Evolutionary conservation across 2,329 filamentous ascomycete genomes (phyloP).

Genomic region (Bipolaris oryzae): DNA sequence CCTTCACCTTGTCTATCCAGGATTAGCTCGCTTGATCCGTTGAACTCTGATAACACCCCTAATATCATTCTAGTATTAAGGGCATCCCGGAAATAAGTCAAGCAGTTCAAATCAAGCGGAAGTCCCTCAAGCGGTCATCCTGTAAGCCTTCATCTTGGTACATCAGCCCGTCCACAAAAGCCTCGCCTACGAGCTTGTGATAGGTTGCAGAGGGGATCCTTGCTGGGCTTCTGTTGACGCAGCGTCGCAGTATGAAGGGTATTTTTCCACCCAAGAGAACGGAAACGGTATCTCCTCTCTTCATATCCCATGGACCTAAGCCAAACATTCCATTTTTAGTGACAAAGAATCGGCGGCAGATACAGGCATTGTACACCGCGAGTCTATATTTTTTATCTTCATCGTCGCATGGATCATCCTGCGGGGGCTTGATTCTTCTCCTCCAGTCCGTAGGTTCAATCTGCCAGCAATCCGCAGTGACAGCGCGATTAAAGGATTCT

Average conservation of each 20-base stretch:
- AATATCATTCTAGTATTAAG: neutral
- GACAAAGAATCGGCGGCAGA: slow-evolving; percentile 10
- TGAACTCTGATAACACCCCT: neutral
- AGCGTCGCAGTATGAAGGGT: slow-evolving; percentile 8
- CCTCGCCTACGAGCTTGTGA: slow-evolving; percentile 17
- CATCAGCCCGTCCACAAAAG: slow-evolving; percentile 13
- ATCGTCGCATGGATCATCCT: neutral
- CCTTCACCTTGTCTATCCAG: neutral
- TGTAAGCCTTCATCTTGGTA: slow-evolving; percentile 10
- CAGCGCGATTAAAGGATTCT: slow-evolving; percentile 5
- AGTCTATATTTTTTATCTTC: neutral
- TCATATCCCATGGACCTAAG: slow-evolving; percentile 10
- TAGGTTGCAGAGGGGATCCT: neutral
- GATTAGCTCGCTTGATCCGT: neutral
- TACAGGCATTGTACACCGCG: neutral
- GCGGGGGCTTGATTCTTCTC: neutral
- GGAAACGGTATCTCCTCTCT: slow-evolving; percentile 5
- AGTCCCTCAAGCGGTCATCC: neutral
- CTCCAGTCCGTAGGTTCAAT: slow-evolving; percentile 5
- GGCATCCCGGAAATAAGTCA: neutral
- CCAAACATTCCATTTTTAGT: slow-evolving; percentile 8
- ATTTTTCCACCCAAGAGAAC: slow-evolving; percentile 12
- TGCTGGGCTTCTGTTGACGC: neutral
- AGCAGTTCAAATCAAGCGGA: neutral
- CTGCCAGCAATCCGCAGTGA: slow-evolving; percentile 7